Evolutionary conservation across 2,329 filamentous ascomycete species (phyloP).

Genomic region (Ascochyta fabae): DNA sequence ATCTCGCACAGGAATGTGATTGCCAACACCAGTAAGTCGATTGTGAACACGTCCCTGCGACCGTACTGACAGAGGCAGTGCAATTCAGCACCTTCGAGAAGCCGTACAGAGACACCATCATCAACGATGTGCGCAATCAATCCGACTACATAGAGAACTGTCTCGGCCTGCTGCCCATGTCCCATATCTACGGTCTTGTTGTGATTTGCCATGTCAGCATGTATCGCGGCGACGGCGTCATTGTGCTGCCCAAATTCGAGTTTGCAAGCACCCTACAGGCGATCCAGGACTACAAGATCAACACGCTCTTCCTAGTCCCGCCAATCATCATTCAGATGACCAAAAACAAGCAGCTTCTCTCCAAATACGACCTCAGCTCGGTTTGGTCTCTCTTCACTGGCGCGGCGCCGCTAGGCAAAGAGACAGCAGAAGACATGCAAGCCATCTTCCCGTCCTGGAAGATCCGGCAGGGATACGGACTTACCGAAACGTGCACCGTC

Average conservation of each 20-base stretch:
- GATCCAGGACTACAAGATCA: constrained; percentile 73
- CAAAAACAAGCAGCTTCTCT: constrained; percentile 65
- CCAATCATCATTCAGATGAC: constrained; percentile 81
- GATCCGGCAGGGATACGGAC: constrained; percentile 76
- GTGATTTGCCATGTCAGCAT: constrained; percentile 70
- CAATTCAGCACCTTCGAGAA: constrained; percentile 65
- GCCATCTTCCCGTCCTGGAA: constrained; percentile 68
- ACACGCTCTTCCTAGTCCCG: constrained; percentile 73
- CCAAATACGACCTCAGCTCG: constrained; percentile 74
- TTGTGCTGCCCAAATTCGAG: constrained; percentile 79
- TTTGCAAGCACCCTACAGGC: constrained; percentile 67
- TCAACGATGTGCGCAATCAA: constrained; percentile 44
- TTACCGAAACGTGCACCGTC: constrained; percentile 80
- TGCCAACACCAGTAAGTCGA: constrained; percentile 63
- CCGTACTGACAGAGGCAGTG: constrained; percentile 45
- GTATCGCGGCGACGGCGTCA: constrained; percentile 74
- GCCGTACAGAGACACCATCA: constrained; percentile 50
- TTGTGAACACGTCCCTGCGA: not conserved
- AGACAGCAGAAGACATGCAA: constrained; percentile 70
- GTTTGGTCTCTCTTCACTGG: constrained; percentile 73
- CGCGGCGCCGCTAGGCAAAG: constrained; percentile 77
- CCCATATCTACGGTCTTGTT: constrained; percentile 81
- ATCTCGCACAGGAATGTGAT: constrained; percentile 82
- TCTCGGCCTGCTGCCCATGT: constrained; percentile 77
- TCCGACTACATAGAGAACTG: constrained; percentile 58